Percentiles rank a stretch among this genome's conserved stretches.
Evolutionary conservation across 176 grass and related monocot species (phyloP).

Genomic region (Echinochloa phyllopogon): DNA sequence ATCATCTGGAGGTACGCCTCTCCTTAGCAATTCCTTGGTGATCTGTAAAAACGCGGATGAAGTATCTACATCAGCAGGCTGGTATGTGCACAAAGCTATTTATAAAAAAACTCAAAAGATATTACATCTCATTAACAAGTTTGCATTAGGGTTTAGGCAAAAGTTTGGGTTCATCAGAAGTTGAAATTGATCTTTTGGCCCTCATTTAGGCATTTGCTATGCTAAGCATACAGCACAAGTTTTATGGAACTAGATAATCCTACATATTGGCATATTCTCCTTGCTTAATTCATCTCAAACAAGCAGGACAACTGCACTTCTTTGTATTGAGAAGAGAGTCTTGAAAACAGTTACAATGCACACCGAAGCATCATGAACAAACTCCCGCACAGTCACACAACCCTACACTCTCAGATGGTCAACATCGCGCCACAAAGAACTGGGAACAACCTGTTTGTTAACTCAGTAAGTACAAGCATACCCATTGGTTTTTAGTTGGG

Average conservation of each 20-base stretch:
- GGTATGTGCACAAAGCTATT: constrained; percentile 20
- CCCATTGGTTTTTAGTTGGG: neutral
- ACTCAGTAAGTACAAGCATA: constrained; percentile 10
- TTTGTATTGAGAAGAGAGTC: no score
- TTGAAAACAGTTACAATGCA: neutral
- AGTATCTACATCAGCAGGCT: neutral
- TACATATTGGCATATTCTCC: constrained; percentile 7
- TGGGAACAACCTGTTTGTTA: neutral
- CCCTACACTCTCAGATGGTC: neutral
- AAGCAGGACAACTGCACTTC: neutral
- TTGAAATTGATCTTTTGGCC: neutral
- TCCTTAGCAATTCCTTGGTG: constrained; percentile 68
- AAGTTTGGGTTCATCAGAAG: neutral
- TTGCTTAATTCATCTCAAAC: neutral
- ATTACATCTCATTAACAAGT: neutral
- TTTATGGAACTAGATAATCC: neutral
- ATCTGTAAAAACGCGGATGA: constrained; percentile 47
- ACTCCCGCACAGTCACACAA: neutral
- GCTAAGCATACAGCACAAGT: constrained; percentile 20
- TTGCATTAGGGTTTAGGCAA: no score
- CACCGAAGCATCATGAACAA: no score
- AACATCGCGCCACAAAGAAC: neutral
- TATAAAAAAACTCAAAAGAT: neutral
- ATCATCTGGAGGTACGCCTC: constrained; percentile 71
- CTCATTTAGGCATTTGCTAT: neutral